Evolutionary conservation across 2,329 filamentous ascomycete species (phyloP).

Genomic region (Diaporthe helianthi): DNA sequence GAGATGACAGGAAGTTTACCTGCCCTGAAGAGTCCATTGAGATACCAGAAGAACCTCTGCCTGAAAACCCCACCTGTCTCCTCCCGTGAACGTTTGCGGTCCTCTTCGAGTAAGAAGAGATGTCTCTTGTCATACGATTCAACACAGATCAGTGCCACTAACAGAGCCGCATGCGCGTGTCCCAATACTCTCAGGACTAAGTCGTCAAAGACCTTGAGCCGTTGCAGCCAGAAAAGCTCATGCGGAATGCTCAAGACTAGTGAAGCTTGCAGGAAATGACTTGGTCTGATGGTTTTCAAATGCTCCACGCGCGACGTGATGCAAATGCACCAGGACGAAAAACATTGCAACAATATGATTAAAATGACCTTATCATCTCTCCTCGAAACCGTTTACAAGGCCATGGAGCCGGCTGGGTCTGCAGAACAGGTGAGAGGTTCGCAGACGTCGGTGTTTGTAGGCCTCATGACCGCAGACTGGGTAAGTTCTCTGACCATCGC

Average conservation of each 20-base stretch:
- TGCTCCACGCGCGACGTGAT: not conserved
- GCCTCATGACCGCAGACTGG: slow-evolving; percentile 37
- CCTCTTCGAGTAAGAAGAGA: not conserved
- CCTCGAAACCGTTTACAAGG: slow-evolving; percentile 37
- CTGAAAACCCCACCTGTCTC: not conserved
- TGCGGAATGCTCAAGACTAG: not conserved
- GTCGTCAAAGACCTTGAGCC: not conserved
- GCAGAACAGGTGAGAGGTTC: slow-evolving; percentile 35
- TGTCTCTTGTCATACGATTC: not conserved
- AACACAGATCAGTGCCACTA: not conserved
- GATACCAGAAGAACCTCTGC: not conserved
- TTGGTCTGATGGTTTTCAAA: not conserved
- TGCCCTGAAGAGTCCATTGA: not conserved
- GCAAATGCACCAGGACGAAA: not conserved
- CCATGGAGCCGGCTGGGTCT: slow-evolving; percentile 36
- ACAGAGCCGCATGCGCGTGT: not conserved
- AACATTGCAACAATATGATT: not conserved
- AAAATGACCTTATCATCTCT: not conserved
- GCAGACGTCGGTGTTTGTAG: slow-evolving; percentile 42
- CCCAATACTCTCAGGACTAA: not conserved
- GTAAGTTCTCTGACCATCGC: slow-evolving; percentile 38
- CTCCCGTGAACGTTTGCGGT: not conserved
- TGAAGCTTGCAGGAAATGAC: not conserved
- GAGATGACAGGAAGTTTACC: not conserved
- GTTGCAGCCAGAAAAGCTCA: not conserved